Base-by-base conservation (phyloP, 139 green algal genomes). In the Volvox reticuliferus region DNA sequence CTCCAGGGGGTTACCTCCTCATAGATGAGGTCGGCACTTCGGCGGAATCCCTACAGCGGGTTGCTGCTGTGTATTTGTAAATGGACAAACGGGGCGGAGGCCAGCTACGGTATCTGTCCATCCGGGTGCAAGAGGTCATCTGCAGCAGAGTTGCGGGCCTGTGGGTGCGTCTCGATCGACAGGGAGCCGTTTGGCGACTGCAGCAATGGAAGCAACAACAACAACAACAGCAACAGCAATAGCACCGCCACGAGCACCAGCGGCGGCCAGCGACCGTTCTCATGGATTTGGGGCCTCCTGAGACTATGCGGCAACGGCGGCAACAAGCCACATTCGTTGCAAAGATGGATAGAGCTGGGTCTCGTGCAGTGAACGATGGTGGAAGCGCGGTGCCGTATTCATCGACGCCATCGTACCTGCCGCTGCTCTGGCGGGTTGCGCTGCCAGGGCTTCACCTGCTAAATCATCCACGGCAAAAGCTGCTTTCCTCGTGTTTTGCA, bases 381-480 rank as follows among this genome's bases (percentile, higher is more conserved):
- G 12, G 65, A 28, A 12, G 65, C 65, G 65, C 21, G 21, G 12
- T 24, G 65, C 65, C 65, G 12, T 28, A 5, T 24, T 5, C 65
- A 73, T 73, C 65, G 16, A 16, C 6, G 16, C 65, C 77, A 21
- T n/a, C 71, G 71, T 18, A 6, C 28, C 28, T 18, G 71, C 71
- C n/a, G 32, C 20, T 1, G 28, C 22, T 55, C 32, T 81, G 75
- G 75, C 30, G 32, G 12, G 6, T 55, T 33, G 75, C 75, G 17
- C 75, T 81, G 16, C 75, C 75, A 24, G 75, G 75, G 13, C 32
- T 81, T 17, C 75, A 81, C 75, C 75, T 81, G 75, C 75, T 81
- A 18, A 55, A 21, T 24, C 75, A 35, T 1, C 75, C 75, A 55
- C 6, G 1, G 30, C 75, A 30, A n/a, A n/a, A n/a, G n/a, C n/a